Evolutionary conservation across 371 early-diverging fungal genomes (phyloP), one percentile per base, ranked within the genome.

Genomic region (Polyrhizophydium stewartii): DNA sequence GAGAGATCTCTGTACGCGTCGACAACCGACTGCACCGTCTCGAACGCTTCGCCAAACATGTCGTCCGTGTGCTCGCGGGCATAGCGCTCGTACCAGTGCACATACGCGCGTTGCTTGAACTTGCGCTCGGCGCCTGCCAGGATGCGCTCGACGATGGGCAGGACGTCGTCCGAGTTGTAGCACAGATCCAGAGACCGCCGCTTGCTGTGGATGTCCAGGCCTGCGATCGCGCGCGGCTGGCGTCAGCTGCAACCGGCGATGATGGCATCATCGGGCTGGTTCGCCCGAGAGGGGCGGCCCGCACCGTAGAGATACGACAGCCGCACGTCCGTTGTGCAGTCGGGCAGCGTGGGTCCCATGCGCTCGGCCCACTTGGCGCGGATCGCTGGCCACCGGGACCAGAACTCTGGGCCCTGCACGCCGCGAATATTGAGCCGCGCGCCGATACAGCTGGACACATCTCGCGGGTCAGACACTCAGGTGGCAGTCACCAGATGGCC

Each of bases 61-160:
- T 37, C 59, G 12, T 37, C 43, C 52, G 53, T 49, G 35, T 62
- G 59, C 13, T 35, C 24, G 10, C 63, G 41, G 21, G 45, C 62
- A 56, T 65, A 66, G 1, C 63, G 59, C 57, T 69, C 61, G 52
- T 68, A 75, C 72, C 73, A 72, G 53, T 75, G 76, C 43, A 75
- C 28, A 45, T 68, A 76, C 13, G 76, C 73, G 13, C 64, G 43
- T 17, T 46, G 65, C 5, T 58, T 58, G 35, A 49, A 60, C 65
- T 67, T 65, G 1, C 49, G 35, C 35, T 19, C 13, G 25, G 67
- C 60, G 22, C 63, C 59, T 0, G 41, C 28, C 17, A 57, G 35
- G 7, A 62, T n/a, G 9, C 31, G n/a, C 3, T 53, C 55, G 21
- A 72, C 31, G 2, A 58, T 21, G 0, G 61, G 59, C 12, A 61